Conservation (phyloP, 805 yeast species). For the Saitoella complicata region DNA sequence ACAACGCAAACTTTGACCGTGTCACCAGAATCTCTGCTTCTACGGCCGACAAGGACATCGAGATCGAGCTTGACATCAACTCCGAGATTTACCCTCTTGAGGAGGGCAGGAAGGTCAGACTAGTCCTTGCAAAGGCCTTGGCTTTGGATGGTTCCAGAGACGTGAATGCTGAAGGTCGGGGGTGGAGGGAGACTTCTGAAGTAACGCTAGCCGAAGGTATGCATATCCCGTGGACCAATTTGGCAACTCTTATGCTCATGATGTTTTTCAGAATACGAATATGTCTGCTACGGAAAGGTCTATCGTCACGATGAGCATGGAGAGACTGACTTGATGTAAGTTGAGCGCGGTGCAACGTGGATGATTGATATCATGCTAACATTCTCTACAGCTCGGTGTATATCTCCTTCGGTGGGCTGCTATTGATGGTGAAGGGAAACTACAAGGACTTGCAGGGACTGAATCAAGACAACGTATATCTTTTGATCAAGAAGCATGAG, state of each 20-base stretch:
- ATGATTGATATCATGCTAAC: neutral
- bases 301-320: slow-evolving; percentile 1
- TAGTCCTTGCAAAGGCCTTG: neutral
- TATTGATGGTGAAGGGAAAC: slow-evolving; percentile 2
- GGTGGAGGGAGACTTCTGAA: too few species aligned
- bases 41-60: slow-evolving; percentile 1
- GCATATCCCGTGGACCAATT: too few species aligned
- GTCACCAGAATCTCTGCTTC: slow-evolving; percentile 1
- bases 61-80: neutral
- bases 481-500: slow-evolving; percentile 1
- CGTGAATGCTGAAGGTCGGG: neutral
- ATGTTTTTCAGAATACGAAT: neutral
- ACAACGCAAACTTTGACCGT: too few species aligned
- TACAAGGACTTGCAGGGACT: neutral
- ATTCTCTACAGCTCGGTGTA: neutral
- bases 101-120: neutral
- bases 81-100: neutral
- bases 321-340: neutral
- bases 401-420: slow-evolving; percentile 1
- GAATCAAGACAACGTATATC: neutral
- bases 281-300: slow-evolving; percentile 1
- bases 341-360: too few species aligned
- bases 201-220: neutral
- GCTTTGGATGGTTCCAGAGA: slow-evolving; percentile 1
- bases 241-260: too few species aligned